A percentile compares a stretch with the other conserved stretches of the same genome.
These are phyloP conservation scores for Candida anglica DNA, from an alignment of 805 yeast genomes.

Conservation along the genomic window DNA sequence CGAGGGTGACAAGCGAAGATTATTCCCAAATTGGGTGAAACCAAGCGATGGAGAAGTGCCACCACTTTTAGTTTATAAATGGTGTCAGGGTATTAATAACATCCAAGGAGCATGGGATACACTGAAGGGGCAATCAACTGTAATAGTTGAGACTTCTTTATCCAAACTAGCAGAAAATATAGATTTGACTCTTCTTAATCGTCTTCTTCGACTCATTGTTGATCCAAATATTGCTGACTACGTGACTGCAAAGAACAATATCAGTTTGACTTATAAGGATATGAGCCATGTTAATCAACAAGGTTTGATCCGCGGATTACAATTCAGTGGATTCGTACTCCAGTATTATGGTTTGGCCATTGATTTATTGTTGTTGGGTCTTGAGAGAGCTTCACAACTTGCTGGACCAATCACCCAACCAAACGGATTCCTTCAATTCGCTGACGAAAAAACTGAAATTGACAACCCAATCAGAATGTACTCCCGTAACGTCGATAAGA, in stretches of 20 bases:
- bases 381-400: conserved; percentile 79
- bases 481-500: conserved; percentile 76
- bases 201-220: conserved; percentile 72
- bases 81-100: conserved; percentile 90
- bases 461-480: conserved; percentile 77
- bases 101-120: conserved; percentile 64
- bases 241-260: conserved; percentile 86
- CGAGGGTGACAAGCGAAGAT: conserved; percentile 80
- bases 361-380: conserved; percentile 79
- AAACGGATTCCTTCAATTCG: conserved; percentile 74
- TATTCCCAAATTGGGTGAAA: conserved; percentile 95
- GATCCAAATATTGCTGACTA: conserved; percentile 95
- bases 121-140: conserved; percentile 70
- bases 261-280: conserved; percentile 79
- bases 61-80: conserved; percentile 84
- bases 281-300: conserved; percentile 90
- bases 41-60: conserved; percentile 94
- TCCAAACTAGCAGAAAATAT: conserved; percentile 76
- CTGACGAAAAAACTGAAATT: conserved; percentile 52
- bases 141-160: conserved; percentile 75
- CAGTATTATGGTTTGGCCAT: conserved; percentile 87
- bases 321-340: conserved; percentile 82
- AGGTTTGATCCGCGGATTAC: conserved; percentile 86
- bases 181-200: conserved; percentile 81
- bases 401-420: conserved; percentile 77